phyloP scores from a whole-genome alignment of 768 basidiomycete species.

The Termitomyces sp. region DNA sequence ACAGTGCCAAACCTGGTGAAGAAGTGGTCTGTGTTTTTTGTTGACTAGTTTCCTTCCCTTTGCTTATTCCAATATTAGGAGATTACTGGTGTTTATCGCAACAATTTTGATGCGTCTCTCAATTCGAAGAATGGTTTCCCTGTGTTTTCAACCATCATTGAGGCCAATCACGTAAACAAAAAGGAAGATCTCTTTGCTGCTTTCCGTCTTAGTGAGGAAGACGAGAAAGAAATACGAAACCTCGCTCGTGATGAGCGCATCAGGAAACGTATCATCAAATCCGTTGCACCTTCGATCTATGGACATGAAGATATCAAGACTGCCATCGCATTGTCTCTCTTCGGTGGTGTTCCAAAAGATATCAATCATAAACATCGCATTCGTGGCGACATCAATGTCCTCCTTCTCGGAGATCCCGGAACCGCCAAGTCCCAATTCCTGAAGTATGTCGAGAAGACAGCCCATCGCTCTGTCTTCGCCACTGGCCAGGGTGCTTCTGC shows the following conservation, averaged over 20 bases:
- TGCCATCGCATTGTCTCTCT: constrained; percentile 90
- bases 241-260: constrained; percentile 92
- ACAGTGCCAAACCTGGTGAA: constrained; percentile 97
- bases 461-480: constrained; percentile 95
- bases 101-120: constrained; percentile 97
- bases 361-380: constrained; percentile 96
- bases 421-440: constrained; percentile 99
- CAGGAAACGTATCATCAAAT: constrained; percentile 96
- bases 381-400: constrained; percentile 96
- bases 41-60: not conserved
- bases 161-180: constrained; percentile 98
- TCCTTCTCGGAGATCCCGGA: constrained; percentile 95
- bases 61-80: constrained; percentile 52
- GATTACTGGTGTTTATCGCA: constrained; percentile 96
- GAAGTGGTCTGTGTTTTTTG: constrained; percentile 68
- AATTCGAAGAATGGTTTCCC: constrained; percentile 99
- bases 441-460: constrained; percentile 99
- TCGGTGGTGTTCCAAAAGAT: constrained; percentile 92
- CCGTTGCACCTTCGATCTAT: constrained; percentile 98
- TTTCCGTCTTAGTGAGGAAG: constrained; percentile 94
- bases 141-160: constrained; percentile 96
- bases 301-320: constrained; percentile 99
- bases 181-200: constrained; percentile 99
- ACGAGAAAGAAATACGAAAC: constrained; percentile 86
- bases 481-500: constrained; percentile 98